phyloP scores from a whole-genome alignment of 2,329 filamentous ascomycete genomes.

The Endoconidiophora polonica region DNA sequence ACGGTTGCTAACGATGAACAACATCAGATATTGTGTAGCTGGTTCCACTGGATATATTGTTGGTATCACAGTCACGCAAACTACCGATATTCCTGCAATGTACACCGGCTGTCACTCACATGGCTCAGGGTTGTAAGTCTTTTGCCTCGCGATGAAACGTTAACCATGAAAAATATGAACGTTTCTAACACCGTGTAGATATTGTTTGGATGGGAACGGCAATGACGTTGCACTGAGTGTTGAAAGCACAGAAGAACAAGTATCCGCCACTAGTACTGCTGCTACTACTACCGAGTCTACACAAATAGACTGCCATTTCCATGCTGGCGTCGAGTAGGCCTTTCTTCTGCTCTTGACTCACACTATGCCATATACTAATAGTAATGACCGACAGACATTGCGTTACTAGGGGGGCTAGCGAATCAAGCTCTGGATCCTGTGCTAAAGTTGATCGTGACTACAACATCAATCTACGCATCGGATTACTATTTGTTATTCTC shows the following conservation, averaged over 20 bases:
- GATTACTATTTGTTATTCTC: constrained; percentile 56
- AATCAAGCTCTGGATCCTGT: constrained; percentile 26
- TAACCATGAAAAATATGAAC: background rate
- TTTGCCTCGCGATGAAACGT: background rate
- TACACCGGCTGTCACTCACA: constrained; percentile 52
- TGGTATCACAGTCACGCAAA: constrained; percentile 33
- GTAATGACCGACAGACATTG: constrained; percentile 34
- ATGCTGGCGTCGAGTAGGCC: constrained; percentile 57
- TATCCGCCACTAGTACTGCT: constrained; percentile 12
- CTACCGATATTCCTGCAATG: constrained; percentile 37
- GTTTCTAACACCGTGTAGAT: constrained; percentile 26
- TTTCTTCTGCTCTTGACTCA: background rate
- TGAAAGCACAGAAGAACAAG: constrained; percentile 21
- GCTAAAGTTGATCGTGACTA: constrained; percentile 36
- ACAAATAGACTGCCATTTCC: constrained; percentile 47
- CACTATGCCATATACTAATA: constrained; percentile 5
- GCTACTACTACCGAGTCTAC: constrained; percentile 3
- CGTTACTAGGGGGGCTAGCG: constrained; percentile 25
- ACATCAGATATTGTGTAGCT: constrained; percentile 27
- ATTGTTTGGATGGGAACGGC: constrained; percentile 42
- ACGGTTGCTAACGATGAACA: background rate
- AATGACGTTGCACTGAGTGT: constrained; percentile 38
- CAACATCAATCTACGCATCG: constrained; percentile 50
- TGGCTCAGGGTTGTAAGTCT: constrained; percentile 35
- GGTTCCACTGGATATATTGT: constrained; percentile 27